phyloP scores from a whole-genome alignment of 805 yeast species.

The Candida awuae region DNA sequence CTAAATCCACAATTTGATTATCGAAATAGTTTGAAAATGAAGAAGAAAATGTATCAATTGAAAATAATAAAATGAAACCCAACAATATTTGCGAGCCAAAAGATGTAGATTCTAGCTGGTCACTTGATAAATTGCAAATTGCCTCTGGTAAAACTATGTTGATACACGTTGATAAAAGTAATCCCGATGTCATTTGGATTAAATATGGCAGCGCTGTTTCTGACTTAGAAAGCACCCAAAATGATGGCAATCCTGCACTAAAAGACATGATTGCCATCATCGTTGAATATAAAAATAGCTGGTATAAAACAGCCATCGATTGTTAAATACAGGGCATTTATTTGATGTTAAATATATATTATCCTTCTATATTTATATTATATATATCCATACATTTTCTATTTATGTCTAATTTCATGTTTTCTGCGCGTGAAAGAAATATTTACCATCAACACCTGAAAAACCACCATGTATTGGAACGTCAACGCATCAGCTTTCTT shows the following conservation, averaged over 20 bases:
- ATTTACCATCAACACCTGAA: too few relatives aligned
- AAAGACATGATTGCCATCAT: constrained; percentile 9
- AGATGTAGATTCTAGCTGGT: neutral
- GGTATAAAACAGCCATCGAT: too few relatives aligned
- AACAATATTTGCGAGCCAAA: constrained; percentile 9
- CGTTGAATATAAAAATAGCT: too few relatives aligned
- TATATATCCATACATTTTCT: too few relatives aligned
- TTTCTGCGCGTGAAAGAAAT: too few relatives aligned
- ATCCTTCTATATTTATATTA: too few relatives aligned
- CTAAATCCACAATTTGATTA: neutral
- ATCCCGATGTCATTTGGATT: constrained; percentile 10
- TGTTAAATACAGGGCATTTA: too few relatives aligned
- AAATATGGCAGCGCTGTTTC: constrained; percentile 1
- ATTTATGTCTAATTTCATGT: too few relatives aligned
- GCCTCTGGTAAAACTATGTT: constrained; percentile 12
- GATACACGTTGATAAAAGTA: constrained; percentile 11
- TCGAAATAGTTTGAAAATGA: neutral
- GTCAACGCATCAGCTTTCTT: too few relatives aligned
- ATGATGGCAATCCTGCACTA: constrained; percentile 10
- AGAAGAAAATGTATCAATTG: constrained; percentile 7
- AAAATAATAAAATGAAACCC: constrained; percentile 10
- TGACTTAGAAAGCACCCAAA: constrained; percentile 6
- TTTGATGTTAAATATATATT: too few relatives aligned
- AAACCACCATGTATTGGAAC: too few relatives aligned
- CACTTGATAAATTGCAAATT: constrained; percentile 2